phyloP scores from a whole-genome alignment of 768 basidiomycete species.

The Trametes sanguinea region DNA sequence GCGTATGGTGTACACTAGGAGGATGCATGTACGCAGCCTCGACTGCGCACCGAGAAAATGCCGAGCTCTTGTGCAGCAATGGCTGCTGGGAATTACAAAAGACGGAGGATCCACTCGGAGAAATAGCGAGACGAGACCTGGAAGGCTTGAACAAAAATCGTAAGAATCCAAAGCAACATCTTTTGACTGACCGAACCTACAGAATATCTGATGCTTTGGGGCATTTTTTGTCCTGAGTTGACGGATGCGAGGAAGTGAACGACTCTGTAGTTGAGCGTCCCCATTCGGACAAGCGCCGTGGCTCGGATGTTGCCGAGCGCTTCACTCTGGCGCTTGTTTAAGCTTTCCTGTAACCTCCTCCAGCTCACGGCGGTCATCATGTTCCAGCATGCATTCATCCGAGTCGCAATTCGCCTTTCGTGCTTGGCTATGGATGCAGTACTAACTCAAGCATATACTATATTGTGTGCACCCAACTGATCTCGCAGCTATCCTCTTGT shows the following conservation, averaged over 20 bases:
- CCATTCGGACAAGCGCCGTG: conserved; percentile 7
- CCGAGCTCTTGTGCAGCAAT: conserved; percentile 8
- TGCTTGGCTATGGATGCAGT: no score
- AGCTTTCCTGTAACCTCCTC: neutral
- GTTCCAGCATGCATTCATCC: neutral
- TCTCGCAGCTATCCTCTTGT: no score
- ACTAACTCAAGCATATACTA: no score
- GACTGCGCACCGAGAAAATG: conserved; percentile 19
- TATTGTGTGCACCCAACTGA: no score
- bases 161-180: no score
- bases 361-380: neutral
- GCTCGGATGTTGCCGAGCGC: neutral
- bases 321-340: neutral
- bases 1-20: neutral
- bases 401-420: no score
- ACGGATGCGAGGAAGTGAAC: no score
- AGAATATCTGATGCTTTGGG: no score
- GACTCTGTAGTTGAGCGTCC: neutral
- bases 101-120: conserved; percentile 10
- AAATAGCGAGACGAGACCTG: conserved; percentile 1
- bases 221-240: neutral
- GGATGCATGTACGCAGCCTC: neutral
- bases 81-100: neutral
- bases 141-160: no score
- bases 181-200: neutral